phyloP scores from a whole-genome alignment of 176 grass and related monocot species.

The Zoysia pacifica region DNA sequence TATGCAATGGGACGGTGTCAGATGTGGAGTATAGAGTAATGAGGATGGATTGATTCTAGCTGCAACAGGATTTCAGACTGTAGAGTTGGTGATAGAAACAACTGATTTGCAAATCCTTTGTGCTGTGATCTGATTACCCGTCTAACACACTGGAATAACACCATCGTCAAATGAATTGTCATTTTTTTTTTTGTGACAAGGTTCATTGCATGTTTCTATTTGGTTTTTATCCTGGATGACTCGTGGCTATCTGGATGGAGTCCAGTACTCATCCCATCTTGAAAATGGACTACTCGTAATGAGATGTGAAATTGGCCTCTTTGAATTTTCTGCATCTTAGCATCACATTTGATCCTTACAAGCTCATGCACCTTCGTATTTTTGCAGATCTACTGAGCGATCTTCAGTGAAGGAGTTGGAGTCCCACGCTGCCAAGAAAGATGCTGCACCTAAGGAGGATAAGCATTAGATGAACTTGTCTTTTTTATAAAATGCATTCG shows the following conservation, averaged over 20 bases:
- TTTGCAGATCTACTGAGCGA: conserved; percentile 56
- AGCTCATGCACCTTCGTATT: conserved; percentile 17
- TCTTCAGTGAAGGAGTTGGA: conserved; percentile 63
- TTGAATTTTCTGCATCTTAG: not conserved
- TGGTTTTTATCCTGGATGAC: not conserved
- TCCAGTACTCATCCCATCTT: not conserved
- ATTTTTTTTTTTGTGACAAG: not conserved
- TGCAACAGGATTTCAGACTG: not conserved
- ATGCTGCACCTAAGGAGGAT: conserved; percentile 59
- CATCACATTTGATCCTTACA: not conserved
- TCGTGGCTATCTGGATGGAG: not conserved
- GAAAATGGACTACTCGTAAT: not conserved
- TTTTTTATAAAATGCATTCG: not conserved
- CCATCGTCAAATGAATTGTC: not conserved
- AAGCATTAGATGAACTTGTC: conserved; percentile 47
- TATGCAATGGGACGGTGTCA: too few species aligned
- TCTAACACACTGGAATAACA: not conserved
- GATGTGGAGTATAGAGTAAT: not conserved
- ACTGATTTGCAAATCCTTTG: not conserved
- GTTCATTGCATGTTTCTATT: not conserved
- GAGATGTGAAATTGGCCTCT: not conserved
- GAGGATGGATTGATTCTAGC: not conserved
- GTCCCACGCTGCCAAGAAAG: conserved; percentile 65
- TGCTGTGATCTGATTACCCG: not conserved
- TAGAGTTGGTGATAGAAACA: not conserved